Evolutionary conservation across 2,329 filamentous ascomycete species (phyloP), one percentile per base, ranked within the genome.

Genomic region (Scolecobasidium constrictum): DNA sequence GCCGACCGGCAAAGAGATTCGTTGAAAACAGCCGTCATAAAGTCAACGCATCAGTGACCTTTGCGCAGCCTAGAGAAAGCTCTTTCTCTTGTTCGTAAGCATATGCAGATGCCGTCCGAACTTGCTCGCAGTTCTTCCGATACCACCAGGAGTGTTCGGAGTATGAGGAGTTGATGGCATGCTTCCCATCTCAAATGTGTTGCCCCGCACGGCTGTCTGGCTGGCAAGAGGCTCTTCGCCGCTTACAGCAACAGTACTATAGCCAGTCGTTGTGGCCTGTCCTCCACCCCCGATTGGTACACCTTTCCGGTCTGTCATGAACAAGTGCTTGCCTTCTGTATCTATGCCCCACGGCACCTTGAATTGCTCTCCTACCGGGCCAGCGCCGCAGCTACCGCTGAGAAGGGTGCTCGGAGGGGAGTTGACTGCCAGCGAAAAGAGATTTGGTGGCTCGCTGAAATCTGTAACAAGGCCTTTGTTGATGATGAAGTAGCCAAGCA

Each of bases 361-460:
- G 34, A 73, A 66, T 46, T 76, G 67, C 12, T 62, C 56, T 0
- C 69, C 69, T 13, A 63, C 59, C 0, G 75, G 75, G 0, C 75
- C 76, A 11, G 63, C 68, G 2, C 73, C 76, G 52, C 75, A 78
- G 5, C 65, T 68, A 0, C 76, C 77, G 0, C 65, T 62, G n/a
- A 80, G 50, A 3, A 64, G 58, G 2, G 65, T 54, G 4, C 64
- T 69, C 0, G 71, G 68, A 0, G 75, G 75, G 19, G 67, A 73
- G 53, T 86, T 86, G 41, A 88, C 67, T 2, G 82, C 80, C 0
- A 87, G 61, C 0, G 77, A 68, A 52, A 88, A 87, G 2, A 87
- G 63, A 54, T 87, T 87, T 42, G 81, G 76, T 1, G 83, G 81
- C 52, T 90, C 83, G 0, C 78, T 83, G 54, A 83, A 87, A 61